Evolutionary conservation across 2,329 filamentous ascomycete genomes (phyloP), one percentile per base, ranked within the genome.

Genomic region (Juglanconis oblonga): DNA sequence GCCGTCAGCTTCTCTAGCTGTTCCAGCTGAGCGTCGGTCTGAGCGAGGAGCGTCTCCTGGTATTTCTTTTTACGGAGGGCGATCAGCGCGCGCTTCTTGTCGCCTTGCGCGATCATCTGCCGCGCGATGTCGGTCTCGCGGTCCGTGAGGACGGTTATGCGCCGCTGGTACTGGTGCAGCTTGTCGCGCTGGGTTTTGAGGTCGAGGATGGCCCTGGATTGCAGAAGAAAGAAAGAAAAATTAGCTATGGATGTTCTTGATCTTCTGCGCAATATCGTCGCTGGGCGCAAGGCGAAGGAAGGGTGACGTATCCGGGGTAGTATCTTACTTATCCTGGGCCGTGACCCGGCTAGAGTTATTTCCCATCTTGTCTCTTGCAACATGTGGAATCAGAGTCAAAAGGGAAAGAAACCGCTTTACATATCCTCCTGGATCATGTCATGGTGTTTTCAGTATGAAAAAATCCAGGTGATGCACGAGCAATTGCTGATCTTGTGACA

Each of bases 141-240:
- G 71, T 88, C 85, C 6, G 94, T 97, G 42, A 99, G 86, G 55
- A 91, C 82, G 40, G 87, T 89, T 71, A 99, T 95, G 69, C 91
- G 90, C 70, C 90, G 89, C 76, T 97, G 94, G 79, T 98, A 98
- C 74, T 96, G 92, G 71, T 96, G 93, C 3, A 99, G 88, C 75
- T 92, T 96, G 81, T 99, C 95, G 74, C 95, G 93, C 79, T 98
- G 94, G 76, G 87, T 92, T 80, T 98, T 98, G 79, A 98, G 90
- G 77, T 98, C 93, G 70, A 98, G 89, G 76, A 98, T 97, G 62
- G 94, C 94, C 79, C 93, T 97, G 72, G 40, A 35, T 24, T 36
- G 17, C 10, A 14, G 24, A n/a, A 36, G 29, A 11, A n/a, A 11
- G 14, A 29, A 31, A 47, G 33, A 55, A 40, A 24, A 52, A 52